A percentile compares a stretch with the other conserved stretches of the same genome.
Conservation (phyloP, 768 basidiomycete genomes). For the Agaricus blazei region DNA sequence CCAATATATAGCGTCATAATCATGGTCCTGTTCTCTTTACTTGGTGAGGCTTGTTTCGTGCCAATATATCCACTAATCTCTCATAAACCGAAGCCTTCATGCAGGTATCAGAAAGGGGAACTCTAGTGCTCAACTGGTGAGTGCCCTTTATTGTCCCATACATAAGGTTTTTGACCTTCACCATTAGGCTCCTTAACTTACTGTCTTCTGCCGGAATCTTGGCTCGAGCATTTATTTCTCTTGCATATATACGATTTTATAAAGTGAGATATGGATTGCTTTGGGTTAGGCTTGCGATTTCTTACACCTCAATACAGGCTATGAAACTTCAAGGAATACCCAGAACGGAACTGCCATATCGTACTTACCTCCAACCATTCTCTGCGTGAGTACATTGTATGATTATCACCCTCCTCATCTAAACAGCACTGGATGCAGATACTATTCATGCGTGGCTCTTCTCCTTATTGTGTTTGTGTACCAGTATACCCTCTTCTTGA, state of each 20-base stretch:
- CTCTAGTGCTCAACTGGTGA: conserved; percentile 45
- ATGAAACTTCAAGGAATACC: conserved; percentile 39
- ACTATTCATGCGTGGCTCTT: conserved; percentile 38
- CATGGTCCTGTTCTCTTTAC: conserved; percentile 31
- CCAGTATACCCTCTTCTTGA: conserved; percentile 47
- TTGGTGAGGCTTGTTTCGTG: conserved; percentile 16
- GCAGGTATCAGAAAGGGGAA: conserved; percentile 43
- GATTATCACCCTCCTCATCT: neutral
- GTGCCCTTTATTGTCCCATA: neutral
- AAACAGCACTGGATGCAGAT: conserved; percentile 21
- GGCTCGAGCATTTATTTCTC: conserved; percentile 41
- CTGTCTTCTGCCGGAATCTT: conserved; percentile 43
- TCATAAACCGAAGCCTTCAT: conserved; percentile 30
- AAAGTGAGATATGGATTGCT: conserved; percentile 22
- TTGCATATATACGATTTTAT: conserved; percentile 45
- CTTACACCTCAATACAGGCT: conserved; percentile 23
- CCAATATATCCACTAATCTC: too few relatives aligned
- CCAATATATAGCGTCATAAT: conserved; percentile 49
- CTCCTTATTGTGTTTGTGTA: conserved; percentile 41
- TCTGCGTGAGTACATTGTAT: conserved; percentile 28
- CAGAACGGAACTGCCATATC: conserved; percentile 38
- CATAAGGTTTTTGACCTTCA: neutral
- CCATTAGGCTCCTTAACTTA: conserved; percentile 41
- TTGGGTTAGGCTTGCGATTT: neutral
- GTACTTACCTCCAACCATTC: conserved; percentile 45